phyloP scores from a whole-genome alignment of 805 yeast species.

The Priceomyces melissophilus region DNA sequence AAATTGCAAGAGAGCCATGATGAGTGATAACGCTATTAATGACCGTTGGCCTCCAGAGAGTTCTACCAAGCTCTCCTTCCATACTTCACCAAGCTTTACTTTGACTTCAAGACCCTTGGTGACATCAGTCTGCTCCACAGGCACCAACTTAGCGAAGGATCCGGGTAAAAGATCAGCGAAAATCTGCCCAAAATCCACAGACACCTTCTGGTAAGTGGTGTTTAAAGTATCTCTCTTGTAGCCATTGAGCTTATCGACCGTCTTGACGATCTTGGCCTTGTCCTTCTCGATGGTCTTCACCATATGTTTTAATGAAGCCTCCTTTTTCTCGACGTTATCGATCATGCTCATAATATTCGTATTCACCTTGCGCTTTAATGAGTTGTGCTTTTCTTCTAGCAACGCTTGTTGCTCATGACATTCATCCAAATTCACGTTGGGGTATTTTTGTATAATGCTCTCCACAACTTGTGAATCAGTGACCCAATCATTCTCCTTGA shows the following conservation, averaged over 20 bases:
- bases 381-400: conserved; percentile 56
- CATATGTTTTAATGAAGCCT: conserved; percentile 69
- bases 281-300: conserved; percentile 85
- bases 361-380: conserved; percentile 78
- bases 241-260: conserved; percentile 77
- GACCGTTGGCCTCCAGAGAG: conserved; percentile 97
- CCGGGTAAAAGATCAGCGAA: conserved; percentile 87
- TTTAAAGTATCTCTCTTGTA: conserved; percentile 80
- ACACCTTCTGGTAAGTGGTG: conserved; percentile 82
- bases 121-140: conserved; percentile 75
- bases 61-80: conserved; percentile 96
- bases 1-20: conserved; percentile 87
- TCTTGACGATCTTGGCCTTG: conserved; percentile 83
- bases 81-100: conserved; percentile 84
- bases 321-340: conserved; percentile 88
- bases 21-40: conserved; percentile 84
- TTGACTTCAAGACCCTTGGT: conserved; percentile 88
- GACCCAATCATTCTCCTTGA: conserved; percentile 70
- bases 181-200: conserved; percentile 83
- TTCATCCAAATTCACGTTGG: conserved; percentile 60
- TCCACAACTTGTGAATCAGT: conserved; percentile 56
- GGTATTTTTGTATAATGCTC: conserved; percentile 57
- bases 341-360: conserved; percentile 86
- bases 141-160: conserved; percentile 84
- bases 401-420: conserved; percentile 55